phyloP scores from a whole-genome alignment of 768 basidiomycete species.

The Lentinula raphanica region DNA sequence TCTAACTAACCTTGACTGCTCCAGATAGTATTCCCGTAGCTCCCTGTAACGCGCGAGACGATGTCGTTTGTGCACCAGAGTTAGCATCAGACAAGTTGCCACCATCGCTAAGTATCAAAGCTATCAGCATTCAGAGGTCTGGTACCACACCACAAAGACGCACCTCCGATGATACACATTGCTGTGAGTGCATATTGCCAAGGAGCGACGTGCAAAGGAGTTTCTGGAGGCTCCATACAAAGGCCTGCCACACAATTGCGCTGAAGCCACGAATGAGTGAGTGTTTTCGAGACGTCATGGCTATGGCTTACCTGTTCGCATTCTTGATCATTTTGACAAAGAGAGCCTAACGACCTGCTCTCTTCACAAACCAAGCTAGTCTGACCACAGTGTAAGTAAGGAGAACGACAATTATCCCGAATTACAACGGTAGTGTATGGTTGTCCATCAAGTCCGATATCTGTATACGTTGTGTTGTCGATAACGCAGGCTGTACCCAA shows the following conservation, averaged over 20 bases:
- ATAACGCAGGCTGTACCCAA: slow-evolving; percentile 45
- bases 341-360: slow-evolving; percentile 34
- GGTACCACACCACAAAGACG: background rate
- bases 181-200: slow-evolving; percentile 41
- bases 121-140: background rate
- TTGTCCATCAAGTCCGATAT: slow-evolving; percentile 32
- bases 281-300: background rate
- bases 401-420: slow-evolving; percentile 53
- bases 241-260: slow-evolving; percentile 25
- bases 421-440: slow-evolving; percentile 46
- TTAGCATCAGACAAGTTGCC: slow-evolving; percentile 30
- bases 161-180: slow-evolving; percentile 34
- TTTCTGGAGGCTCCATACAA: slow-evolving; percentile 32
- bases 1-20: slow-evolving; percentile 39
- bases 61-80: slow-evolving; percentile 36
- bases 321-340: slow-evolving; percentile 50
- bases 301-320: slow-evolving; percentile 35
- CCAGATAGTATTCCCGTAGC: slow-evolving; percentile 43
- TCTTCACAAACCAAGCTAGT: slow-evolving; percentile 36
- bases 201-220: slow-evolving; percentile 30
- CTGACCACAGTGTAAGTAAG: slow-evolving; percentile 51
- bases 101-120: slow-evolving; percentile 28
- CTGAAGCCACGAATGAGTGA: slow-evolving; percentile 5
- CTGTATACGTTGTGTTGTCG: slow-evolving; percentile 50
- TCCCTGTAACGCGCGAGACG: slow-evolving; percentile 33